Evolutionary conservation across 2,329 filamentous ascomycete genomes (phyloP).

Genomic region (Lachnellula cervina): DNA sequence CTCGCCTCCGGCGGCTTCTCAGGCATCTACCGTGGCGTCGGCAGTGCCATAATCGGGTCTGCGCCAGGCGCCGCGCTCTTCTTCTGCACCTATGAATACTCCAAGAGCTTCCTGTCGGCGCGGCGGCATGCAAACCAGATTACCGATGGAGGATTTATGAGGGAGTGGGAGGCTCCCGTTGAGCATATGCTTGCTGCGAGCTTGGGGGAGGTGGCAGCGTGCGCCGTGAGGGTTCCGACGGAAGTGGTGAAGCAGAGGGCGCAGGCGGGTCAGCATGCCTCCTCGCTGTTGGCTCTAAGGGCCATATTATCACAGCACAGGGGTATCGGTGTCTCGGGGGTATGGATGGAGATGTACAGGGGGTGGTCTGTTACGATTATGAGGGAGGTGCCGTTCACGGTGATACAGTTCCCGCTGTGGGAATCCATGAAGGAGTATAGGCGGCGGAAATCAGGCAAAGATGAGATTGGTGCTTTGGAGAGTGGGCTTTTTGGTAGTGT

Average conservation of each 20-base stretch:
- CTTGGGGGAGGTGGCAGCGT: conserved; percentile 85
- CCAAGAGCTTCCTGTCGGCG: conserved; percentile 52
- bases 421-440: conserved; percentile 80
- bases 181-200: conserved; percentile 82
- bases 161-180: conserved; percentile 32
- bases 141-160: conserved; percentile 20
- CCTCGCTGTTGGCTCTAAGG: conserved; percentile 59
- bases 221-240: conserved; percentile 85
- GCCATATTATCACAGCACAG: conserved; percentile 57
- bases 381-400: conserved; percentile 93
- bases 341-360: conserved; percentile 82
- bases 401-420: conserved; percentile 97
- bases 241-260: conserved; percentile 97
- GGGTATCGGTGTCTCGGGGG: conserved; percentile 45
- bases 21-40: conserved; percentile 90
- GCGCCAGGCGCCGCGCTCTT: conserved; percentile 94
- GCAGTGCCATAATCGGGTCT: conserved; percentile 82
- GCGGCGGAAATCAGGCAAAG: conserved; percentile 37
- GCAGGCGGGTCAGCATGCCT: conserved; percentile 78
- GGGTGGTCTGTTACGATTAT: conserved; percentile 91
- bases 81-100: conserved; percentile 88
- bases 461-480: conserved; percentile 63
- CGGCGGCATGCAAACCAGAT: conserved; percentile 25
- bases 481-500: conserved; percentile 81
- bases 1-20: conserved; percentile 79